Conservation (phyloP, 805 yeast genomes). For the Ascoidea rubescens region DNA sequence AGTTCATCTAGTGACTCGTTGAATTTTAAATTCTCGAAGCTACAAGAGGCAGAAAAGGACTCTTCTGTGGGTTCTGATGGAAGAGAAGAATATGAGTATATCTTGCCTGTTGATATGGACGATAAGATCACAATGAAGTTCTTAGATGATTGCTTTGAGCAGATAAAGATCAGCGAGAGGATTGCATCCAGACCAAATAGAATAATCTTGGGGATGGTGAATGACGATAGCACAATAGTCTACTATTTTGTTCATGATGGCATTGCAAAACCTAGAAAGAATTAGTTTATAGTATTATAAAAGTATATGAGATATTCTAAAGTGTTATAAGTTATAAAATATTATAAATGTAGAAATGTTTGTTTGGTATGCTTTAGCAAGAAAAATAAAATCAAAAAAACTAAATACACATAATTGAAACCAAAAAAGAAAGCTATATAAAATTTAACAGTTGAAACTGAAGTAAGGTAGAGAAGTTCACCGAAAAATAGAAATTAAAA, state of each 20-base stretch:
- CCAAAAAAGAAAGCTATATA: background rate
- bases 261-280: slow-evolving; percentile 46
- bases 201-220: slow-evolving; percentile 40
- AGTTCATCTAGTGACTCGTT: too few species aligned
- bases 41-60: slow-evolving; percentile 4
- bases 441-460: background rate
- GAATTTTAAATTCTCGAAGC: too few species aligned
- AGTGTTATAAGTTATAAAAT: too few species aligned
- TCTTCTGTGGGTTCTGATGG: background rate
- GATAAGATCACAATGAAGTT: slow-evolving; percentile 22
- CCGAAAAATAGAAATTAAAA: background rate
- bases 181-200: slow-evolving; percentile 23
- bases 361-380: too few species aligned
- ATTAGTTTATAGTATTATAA: slow-evolving; percentile 15
- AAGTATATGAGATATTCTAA: too few species aligned
- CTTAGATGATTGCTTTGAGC: slow-evolving; percentile 26
- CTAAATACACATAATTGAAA: too few species aligned
- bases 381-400: too few species aligned
- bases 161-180: slow-evolving; percentile 10
- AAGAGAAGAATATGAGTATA: slow-evolving; percentile 8
- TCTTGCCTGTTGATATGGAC: slow-evolving; percentile 22
- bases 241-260: slow-evolving; percentile 59
- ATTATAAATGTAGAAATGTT: too few species aligned
- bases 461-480: background rate
- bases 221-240: slow-evolving; percentile 58